Evolutionary conservation across 1,139 yeast genomes (phyloP).

Genomic region (Scheffersomyces insectosa): DNA sequence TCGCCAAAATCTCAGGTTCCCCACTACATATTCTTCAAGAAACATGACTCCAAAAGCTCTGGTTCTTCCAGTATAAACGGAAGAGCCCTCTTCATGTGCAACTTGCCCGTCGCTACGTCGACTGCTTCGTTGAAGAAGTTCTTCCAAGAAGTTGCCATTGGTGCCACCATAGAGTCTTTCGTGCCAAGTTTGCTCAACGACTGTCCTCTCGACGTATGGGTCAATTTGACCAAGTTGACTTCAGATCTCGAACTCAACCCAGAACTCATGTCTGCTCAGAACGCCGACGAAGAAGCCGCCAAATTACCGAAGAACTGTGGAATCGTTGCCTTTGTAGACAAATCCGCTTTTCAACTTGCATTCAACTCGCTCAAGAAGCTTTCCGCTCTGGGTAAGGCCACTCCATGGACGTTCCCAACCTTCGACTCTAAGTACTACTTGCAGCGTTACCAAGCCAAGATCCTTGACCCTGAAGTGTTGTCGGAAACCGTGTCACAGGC

Average conservation of each 20-base stretch:
- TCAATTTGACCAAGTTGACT: constrained; percentile 61
- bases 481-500: constrained; percentile 56
- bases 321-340: constrained; percentile 73
- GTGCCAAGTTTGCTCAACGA: constrained; percentile 40
- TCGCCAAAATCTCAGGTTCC: constrained; percentile 31
- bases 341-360: constrained; percentile 68
- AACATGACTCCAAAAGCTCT: constrained; percentile 52
- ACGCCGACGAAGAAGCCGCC: constrained; percentile 20
- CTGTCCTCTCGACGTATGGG: constrained; percentile 50
- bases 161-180: constrained; percentile 57
- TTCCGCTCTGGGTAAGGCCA: constrained; percentile 21
- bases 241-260: constrained; percentile 52
- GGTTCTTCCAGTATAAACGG: constrained; percentile 22
- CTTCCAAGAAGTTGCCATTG: constrained; percentile 60
- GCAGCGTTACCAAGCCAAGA: constrained; percentile 25
- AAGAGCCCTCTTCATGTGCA: constrained; percentile 68
- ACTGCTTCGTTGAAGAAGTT: constrained; percentile 54
- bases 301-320: constrained; percentile 74
- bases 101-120: constrained; percentile 67
- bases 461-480: constrained; percentile 48
- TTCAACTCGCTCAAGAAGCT: constrained; percentile 58
- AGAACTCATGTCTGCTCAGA: constrained; percentile 3
- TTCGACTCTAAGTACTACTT: constrained; percentile 27
- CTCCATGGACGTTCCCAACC: constrained; percentile 31
- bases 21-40: constrained; percentile 62